A percentile compares a stretch with the other conserved stretches of the same genome.
phyloP scores from a whole-genome alignment of 148 eudicot species.

The Gaultheria prostrata region DNA sequence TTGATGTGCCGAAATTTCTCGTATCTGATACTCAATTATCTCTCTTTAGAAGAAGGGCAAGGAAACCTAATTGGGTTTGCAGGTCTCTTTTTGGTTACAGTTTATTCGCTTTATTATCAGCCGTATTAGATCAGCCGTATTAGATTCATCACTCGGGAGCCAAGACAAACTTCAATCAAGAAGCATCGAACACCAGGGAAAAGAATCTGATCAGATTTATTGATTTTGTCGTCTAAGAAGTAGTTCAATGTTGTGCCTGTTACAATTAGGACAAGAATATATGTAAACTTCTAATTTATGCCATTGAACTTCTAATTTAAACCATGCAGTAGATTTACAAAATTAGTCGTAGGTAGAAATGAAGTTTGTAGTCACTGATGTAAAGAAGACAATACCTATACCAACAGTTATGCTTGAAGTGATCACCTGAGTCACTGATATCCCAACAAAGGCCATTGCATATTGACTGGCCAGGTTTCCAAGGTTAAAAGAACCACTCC shows the following conservation, averaged over 20 bases:
- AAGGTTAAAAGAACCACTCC: constrained; percentile 69
- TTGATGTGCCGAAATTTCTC: neutral
- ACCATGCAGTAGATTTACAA: neutral
- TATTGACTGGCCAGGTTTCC: constrained; percentile 76
- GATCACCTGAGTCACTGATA: constrained; percentile 72
- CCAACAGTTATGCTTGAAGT: constrained; percentile 80
- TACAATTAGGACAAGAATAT: constrained; percentile 3
- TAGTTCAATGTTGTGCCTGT: constrained; percentile 81
- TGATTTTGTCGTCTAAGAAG: constrained; percentile 76
- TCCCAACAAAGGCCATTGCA: constrained; percentile 80
- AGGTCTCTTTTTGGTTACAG: too few species aligned
- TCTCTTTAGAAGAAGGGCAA: neutral
- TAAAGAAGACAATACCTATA: constrained; percentile 40
- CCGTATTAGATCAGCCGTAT: constrained; percentile 54
- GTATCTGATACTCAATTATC: too few species aligned
- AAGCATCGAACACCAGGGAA: constrained; percentile 88
- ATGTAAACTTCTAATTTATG: neutral
- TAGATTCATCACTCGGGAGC: constrained; percentile 64
- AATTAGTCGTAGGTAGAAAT: neutral
- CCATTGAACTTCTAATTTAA: neutral
- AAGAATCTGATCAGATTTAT: constrained; percentile 76
- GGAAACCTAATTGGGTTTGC: neutral
- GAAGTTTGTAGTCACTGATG: neutral
- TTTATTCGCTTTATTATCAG: constrained; percentile 55
- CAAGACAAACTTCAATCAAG: constrained; percentile 73